Conservation (phyloP, 352 stramenopile genomes). For the Phytopythium kandeliae region DNA sequence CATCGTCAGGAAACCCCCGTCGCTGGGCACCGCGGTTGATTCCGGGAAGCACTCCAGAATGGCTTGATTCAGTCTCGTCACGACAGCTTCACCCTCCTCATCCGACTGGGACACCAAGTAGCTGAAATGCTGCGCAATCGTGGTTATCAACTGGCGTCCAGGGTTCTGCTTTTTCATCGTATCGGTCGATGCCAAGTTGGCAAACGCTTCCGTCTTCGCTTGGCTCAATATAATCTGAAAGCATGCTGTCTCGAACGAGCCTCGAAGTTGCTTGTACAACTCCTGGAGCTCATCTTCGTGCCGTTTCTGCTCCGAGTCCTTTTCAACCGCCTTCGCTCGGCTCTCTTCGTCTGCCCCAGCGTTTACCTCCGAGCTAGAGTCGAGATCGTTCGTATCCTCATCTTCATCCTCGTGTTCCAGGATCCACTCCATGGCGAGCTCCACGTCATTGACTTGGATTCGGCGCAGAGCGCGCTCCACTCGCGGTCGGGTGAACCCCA, state of each 20-base stretch:
- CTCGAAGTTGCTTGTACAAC: slow-evolving; percentile 44
- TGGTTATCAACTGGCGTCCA: slow-evolving; percentile 45
- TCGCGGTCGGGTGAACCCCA: slow-evolving; percentile 92
- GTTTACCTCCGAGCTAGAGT: slow-evolving; percentile 1
- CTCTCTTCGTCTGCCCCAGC: slow-evolving; percentile 1
- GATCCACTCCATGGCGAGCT: slow-evolving; percentile 97
- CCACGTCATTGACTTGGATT: slow-evolving; percentile 88
- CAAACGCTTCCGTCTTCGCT: slow-evolving; percentile 2
- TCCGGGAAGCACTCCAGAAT: slow-evolving; percentile 37
- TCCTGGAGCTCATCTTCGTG: slow-evolving; percentile 42
- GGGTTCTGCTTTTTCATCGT: slow-evolving; percentile 16
- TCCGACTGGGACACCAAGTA: slow-evolving; percentile 49
- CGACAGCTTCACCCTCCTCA: slow-evolving; percentile 47
- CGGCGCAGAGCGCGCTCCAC: slow-evolving; percentile 89
- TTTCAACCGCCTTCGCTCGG: slow-evolving; percentile 12
- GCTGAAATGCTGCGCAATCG: slow-evolving; percentile 64
- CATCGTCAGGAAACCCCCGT: slow-evolving; percentile 36
- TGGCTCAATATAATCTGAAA: slow-evolving; percentile 60
- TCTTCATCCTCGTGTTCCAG: slow-evolving; percentile 65
- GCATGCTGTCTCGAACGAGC: slow-evolving; percentile 57
- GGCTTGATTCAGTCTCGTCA: slow-evolving; percentile 40
- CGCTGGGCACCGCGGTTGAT: slow-evolving; percentile 1
- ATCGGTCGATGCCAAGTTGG: neutral
- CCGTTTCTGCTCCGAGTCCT: slow-evolving; percentile 25
- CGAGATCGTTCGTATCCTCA: slow-evolving; percentile 15